Evolutionary conservation across 176 grass and related monocot genomes (phyloP), one percentile per base, ranked within the genome.

Genomic region (Oryza punctata): DNA sequence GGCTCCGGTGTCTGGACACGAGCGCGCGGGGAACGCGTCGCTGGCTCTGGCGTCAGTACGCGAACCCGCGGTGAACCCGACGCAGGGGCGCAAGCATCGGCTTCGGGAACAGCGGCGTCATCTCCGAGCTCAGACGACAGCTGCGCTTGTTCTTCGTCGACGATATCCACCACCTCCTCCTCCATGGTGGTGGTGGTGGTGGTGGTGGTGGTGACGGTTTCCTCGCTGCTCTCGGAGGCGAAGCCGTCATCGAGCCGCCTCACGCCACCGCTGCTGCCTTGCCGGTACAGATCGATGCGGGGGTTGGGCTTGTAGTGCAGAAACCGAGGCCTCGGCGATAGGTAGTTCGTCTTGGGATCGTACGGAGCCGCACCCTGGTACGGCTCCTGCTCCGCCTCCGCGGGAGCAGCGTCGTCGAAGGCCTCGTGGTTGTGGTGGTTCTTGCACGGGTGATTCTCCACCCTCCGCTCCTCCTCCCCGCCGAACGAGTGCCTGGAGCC

Each of bases 271-370:
- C 61, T 59, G n/a, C 85, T 69, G 57, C 72, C 50, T 6, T 73
- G 64, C 1, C 72, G 70, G 19, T 73, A 87, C 43, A 67, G 82
- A 43, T 90, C 87, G 73, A 91, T 44, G 64, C 74, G 89, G n/a
- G 85, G 91, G 47, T 91, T 98, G 7, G 93, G 91, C 52, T 75
- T 93, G 80, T 98, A 98, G 67, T 88, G 91, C 32, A 98, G 90
- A 80, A 87, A 98, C 41, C 66, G 91, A n/a, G 96, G 96, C 76
- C 96, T 83, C 40, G 96, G 96, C 45, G 96, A 95, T 23, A 95
- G 89, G 60, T 90, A 98, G 74, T 98, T 98, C 8, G 87, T 94
- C 84, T 89, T 90, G 77, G 96, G 96, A 37, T 98, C 89, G 66
- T 98, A 98, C 30, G 93, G 85, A 13, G 76, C 90, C 60, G 86